phyloP scores from a whole-genome alignment of 2,329 filamentous ascomycete genomes.

The Tolypocladium inflatum region DNA sequence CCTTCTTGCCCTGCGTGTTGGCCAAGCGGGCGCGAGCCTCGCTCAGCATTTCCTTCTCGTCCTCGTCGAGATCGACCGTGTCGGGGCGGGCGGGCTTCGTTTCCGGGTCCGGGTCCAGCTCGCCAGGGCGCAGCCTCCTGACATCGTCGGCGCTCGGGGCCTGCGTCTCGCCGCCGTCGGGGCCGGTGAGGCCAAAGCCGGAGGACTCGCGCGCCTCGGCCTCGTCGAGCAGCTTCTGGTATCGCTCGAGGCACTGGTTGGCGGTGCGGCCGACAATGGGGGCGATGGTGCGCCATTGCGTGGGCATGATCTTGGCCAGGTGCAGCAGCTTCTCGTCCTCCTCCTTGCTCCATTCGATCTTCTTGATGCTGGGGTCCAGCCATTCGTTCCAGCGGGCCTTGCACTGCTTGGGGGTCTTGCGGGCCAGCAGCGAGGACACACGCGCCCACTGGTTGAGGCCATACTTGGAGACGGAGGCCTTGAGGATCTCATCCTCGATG shows the following conservation, averaged over 20 bases:
- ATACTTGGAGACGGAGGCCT: conserved; percentile 90
- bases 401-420: conserved; percentile 98
- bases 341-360: conserved; percentile 98
- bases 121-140: conserved; percentile 76
- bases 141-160: conserved; percentile 92
- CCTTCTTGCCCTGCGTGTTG: conserved; percentile 98
- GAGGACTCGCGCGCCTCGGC: conserved; percentile 84
- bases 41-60: conserved; percentile 99
- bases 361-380: conserved; percentile 95
- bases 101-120: conserved; percentile 95
- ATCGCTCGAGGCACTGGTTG: conserved; percentile 93
- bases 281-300: conserved; percentile 97
- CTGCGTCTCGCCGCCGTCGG: conserved; percentile 74
- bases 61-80: conserved; percentile 95
- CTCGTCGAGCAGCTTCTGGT: conserved; percentile 93
- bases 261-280: conserved; percentile 93
- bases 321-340: conserved; percentile 97
- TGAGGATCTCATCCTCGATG: conserved; percentile 91
- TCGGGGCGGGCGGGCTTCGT: conserved; percentile 92
- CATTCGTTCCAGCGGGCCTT: conserved; percentile 98
- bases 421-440: conserved; percentile 90
- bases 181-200: conserved; percentile 73
- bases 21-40: conserved; percentile 92
- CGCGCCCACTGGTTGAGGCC: conserved; percentile 97
- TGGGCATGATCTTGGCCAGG: conserved; percentile 96